Evolutionary conservation across 1,139 yeast genomes (phyloP), one percentile per base, ranked within the genome.

Genomic region (Wickerhamomyces sp.): DNA sequence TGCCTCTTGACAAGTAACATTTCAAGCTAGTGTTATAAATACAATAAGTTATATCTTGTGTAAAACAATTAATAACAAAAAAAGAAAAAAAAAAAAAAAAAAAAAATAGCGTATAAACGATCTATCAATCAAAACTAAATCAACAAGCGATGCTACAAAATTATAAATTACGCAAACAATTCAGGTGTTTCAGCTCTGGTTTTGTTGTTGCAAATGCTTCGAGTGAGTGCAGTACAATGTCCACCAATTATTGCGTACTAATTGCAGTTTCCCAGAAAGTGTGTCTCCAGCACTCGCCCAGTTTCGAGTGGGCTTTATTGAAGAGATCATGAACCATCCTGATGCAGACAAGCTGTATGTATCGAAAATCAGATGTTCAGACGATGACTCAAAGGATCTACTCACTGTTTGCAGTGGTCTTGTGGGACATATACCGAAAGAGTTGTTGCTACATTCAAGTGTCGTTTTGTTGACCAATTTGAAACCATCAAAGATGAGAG

Each of bases 401-500:
- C 47, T 72, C 7, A 78, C 74, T 38, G 77, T 78, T 1, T 75
- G 81, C 47, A 75, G 81, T 29, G 85, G 84, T 21, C 63, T 81
- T 27, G 83, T 76, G 34, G 72, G 71, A 35, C 66, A 66, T 46
- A 56, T 78, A 22, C 68, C 79, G 4, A 55, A 64, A 33, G 76
- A 70, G 36, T 65, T 70, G 13, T 60, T 81, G 65, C 66, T 70
- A 40, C 63, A 70, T 45, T 62, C 73, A 40, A 63, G 59, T 43
- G 81, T 80, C 10, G 74, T 80, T 3, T 59, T 76, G 14, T 66
- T 81, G 38, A 76, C 77, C 32, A 81, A 81, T 60, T 65, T 81
- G 55, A 81, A 81, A 58, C 81, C 83, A 7, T 76, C 78, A 4
- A 76, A 80, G 48, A 76, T 81, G 81, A 68, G 88, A 59, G 84